Evolutionary conservation across 129 eudicot genomes (phyloP), one percentile per base, ranked within the genome.

Genomic region (Chrysanthemum lavandulifolium): DNA sequence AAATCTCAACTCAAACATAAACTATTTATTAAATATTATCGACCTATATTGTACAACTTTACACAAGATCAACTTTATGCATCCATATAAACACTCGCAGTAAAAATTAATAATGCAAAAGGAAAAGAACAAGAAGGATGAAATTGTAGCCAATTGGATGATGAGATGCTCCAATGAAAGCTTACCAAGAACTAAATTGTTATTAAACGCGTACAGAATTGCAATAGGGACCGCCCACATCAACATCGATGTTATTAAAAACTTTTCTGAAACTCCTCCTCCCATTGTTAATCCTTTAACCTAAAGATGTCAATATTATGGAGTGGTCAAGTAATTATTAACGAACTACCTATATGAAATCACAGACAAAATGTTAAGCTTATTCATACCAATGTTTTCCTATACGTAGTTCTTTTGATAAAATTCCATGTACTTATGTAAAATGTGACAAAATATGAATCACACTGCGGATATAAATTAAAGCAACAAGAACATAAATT

Each of bases 141-240:
- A 57, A 57, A 52, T 52, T 16, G 3, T 57, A 36, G 43, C 43
- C 43, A 36, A 36, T 36, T 5, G 43, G 43, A 36, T 36, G 43
- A 36, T 57, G 11, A 73, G 29, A 7, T 61, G 4, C 43, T 36
- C 1, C 6, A 23, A 53, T 49, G 16, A 67, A 33, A 72, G 53
- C 76, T 75, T 76, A 93, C 98, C 97, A 2, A 92, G 96, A 74
- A 86, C 77, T 62, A 84, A 63, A 60, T 80, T 82, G 70, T 87
- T 82, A 83, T 89, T 91, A 67, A 89, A 93, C 54, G 84, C 92
- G 71, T 93, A 93, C 51, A 90, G 16, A 70, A 93, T 84, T 48
- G 90, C 92, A 76, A 90, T 48, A 25, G 98, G 98, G 70, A 75
- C 85, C 50, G 74, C 43, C 96, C 96, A 93, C 98, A 93, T 93